Percentiles rank a stretch among this genome's conserved stretches.
phyloP scores from a whole-genome alignment of 2,329 filamentous ascomycete genomes.

The Orbilia ellipsospora region DNA sequence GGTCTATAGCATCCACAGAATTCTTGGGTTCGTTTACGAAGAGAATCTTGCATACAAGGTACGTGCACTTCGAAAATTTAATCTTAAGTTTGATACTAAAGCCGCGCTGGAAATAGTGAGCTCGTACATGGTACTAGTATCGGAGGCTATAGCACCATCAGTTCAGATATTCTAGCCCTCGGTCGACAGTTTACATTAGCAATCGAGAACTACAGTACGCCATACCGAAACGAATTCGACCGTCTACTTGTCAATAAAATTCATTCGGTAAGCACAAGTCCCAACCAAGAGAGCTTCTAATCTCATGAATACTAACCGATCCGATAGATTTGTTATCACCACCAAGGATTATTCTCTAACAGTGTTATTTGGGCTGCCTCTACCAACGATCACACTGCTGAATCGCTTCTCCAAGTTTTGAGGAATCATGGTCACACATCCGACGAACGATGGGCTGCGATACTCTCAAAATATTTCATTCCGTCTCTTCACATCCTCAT shows the following conservation, averaged over 20 bases:
- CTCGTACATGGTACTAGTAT: slow-evolving; percentile 36
- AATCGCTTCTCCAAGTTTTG: slow-evolving; percentile 17
- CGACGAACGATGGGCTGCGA: slow-evolving; percentile 38
- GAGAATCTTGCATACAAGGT: slow-evolving; percentile 27
- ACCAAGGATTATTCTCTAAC: slow-evolving; percentile 21
- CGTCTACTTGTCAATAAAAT: slow-evolving; percentile 22
- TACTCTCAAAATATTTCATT: slow-evolving; percentile 61
- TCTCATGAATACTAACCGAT: not conserved
- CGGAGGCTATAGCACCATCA: slow-evolving; percentile 34
- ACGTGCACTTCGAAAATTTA: not conserved
- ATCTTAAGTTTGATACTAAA: not conserved
- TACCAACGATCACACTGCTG: not conserved
- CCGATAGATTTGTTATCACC: slow-evolving; percentile 34
- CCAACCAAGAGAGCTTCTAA: not conserved
- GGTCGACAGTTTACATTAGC: slow-evolving; percentile 26
- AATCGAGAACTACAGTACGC: slow-evolving; percentile 11
- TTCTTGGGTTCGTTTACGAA: slow-evolving; percentile 19
- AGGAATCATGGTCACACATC: slow-evolving; percentile 4
- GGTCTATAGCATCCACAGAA: slow-evolving; percentile 6
- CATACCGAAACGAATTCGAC: slow-evolving; percentile 29
- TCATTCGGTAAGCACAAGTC: slow-evolving; percentile 12
- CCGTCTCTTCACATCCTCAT: slow-evolving; percentile 60
- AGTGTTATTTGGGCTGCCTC: not conserved
- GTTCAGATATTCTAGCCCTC: slow-evolving; percentile 27
- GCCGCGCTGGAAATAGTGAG: slow-evolving; percentile 15